Conservation (phyloP, 1,284 basidiomycete species). For the Abortiporus biennis region DNA sequence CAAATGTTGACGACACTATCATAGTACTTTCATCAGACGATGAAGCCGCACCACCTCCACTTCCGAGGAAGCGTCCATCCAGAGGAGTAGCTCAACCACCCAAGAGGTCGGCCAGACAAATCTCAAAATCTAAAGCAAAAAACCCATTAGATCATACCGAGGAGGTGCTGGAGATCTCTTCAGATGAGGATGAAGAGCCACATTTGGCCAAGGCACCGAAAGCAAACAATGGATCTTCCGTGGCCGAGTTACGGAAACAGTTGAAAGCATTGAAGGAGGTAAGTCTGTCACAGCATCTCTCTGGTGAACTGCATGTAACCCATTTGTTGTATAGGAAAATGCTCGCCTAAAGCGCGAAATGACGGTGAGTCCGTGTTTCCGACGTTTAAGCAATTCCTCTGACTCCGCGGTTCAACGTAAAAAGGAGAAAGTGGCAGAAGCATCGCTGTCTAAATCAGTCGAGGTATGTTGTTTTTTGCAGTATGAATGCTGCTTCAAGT, state of each 20-base stretch:
- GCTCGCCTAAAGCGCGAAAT: constrained; percentile 8
- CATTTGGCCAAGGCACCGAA: constrained; percentile 4
- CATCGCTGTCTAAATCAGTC: too few relatives aligned
- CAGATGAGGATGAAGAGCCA: constrained; percentile 1
- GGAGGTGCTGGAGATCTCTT: constrained; percentile 7
- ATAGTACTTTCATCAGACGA: constrained; percentile 27
- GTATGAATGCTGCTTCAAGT: too few relatives aligned
- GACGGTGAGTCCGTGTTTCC: constrained; percentile 1
- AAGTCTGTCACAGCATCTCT: constrained; percentile 4
- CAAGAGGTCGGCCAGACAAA: neutral
- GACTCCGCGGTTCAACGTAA: too few relatives aligned
- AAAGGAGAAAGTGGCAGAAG: too few relatives aligned
- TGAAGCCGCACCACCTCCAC: constrained; percentile 23
- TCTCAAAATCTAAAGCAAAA: neutral
- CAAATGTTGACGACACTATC: constrained; percentile 18
- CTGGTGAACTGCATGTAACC: neutral
- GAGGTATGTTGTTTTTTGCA: too few relatives aligned
- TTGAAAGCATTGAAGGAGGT: constrained; percentile 18
- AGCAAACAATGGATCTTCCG: too few relatives aligned
- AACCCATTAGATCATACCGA: constrained; percentile 4
- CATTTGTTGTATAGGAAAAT: constrained; percentile 8
- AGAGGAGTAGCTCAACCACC: too few relatives aligned
- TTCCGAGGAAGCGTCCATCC: constrained; percentile 5
- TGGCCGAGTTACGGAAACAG: constrained; percentile 9
- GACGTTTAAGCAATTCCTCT: too few relatives aligned